A percentile compares a stretch with the other conserved stretches of the same genome.
These are phyloP conservation scores for Magnaporthiopsis rhizophila DNA, from an alignment of 2,329 filamentous ascomycete genomes.

Conservation along the genomic window DNA sequence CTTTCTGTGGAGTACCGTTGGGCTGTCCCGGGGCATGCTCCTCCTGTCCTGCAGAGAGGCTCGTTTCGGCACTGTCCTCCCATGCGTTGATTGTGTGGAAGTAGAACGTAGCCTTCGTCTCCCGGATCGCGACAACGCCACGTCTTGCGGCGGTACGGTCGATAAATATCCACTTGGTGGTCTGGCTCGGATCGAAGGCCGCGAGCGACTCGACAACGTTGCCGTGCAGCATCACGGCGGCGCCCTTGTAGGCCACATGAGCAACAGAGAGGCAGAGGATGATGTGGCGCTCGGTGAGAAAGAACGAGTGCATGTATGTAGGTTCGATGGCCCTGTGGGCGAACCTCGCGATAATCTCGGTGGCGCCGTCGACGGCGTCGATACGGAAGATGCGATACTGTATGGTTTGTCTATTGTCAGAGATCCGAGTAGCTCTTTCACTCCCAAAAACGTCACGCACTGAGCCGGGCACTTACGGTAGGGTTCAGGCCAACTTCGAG, in stretches of 20 bases:
- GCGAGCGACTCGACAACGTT: constrained; percentile 63
- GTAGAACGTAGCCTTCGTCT: constrained; percentile 62
- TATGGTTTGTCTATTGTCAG: neutral
- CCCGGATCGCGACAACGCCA: constrained; percentile 62
- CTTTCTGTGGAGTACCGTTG: neutral
- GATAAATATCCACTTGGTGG: constrained; percentile 65
- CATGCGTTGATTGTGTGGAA: constrained; percentile 77
- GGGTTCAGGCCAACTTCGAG: constrained; percentile 49
- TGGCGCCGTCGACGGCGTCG: constrained; percentile 51
- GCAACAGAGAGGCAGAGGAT: constrained; percentile 66
- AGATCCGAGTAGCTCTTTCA: too few species aligned
- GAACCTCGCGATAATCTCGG: constrained; percentile 57
- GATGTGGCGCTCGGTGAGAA: constrained; percentile 62
- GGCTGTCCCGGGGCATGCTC: constrained; percentile 8
- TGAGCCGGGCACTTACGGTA: constrained; percentile 19
- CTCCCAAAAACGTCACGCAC: too few species aligned
- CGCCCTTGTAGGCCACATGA: constrained; percentile 48
- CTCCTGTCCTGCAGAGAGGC: neutral
- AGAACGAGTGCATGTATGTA: constrained; percentile 79
- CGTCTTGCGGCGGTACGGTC: constrained; percentile 49
- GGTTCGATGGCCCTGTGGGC: constrained; percentile 26
- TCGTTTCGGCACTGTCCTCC: constrained; percentile 32
- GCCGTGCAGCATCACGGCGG: constrained; percentile 53
- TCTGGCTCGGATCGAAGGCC: constrained; percentile 47
- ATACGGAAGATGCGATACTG: constrained; percentile 63